Conservation (phyloP, 139 green algal species). For the Parachlorella kessleri region DNA sequence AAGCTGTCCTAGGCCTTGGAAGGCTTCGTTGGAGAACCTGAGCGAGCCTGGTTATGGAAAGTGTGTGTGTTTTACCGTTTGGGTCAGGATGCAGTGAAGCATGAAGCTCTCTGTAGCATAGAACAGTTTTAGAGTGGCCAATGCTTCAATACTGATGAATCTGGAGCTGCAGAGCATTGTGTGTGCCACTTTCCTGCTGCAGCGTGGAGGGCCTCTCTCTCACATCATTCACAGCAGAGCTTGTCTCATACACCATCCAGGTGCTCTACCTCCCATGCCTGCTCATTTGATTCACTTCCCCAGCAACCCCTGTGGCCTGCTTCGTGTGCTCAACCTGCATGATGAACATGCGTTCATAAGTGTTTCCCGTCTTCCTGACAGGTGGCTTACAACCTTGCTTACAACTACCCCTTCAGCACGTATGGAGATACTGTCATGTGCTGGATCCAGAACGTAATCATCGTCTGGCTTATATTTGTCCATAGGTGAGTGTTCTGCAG, state of each 20-base stretch:
- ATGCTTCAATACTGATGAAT: not conserved
- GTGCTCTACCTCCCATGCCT: too few species aligned
- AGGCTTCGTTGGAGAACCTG: not conserved
- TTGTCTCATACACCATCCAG: constrained; percentile 70
- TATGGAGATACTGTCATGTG: constrained; percentile 53
- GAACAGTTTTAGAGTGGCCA: too few species aligned
- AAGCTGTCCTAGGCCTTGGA: constrained; percentile 22
- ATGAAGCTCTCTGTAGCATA: too few species aligned
- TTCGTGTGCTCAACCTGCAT: too few species aligned
- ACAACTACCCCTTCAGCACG: constrained; percentile 63
- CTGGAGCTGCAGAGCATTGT: not conserved
- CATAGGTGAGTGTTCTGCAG: not conserved
- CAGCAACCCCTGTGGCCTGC: too few species aligned
- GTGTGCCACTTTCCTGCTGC: not conserved
- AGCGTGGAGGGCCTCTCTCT: constrained; percentile 70
- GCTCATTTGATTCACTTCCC: too few species aligned
- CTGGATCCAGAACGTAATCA: not conserved
- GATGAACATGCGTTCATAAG: too few species aligned
- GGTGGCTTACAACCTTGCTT: constrained; percentile 68
- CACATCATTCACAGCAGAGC: constrained; percentile 60
- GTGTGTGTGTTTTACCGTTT: not conserved
- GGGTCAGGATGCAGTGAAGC: too few species aligned
- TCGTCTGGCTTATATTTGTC: not conserved
- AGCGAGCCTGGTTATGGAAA: not conserved
- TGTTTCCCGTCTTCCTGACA: constrained; percentile 68